Percentiles rank a stretch among this genome's conserved stretches.
Conservation (phyloP, 31 red algal species). For the Porphyra umbilicalis region DNA sequence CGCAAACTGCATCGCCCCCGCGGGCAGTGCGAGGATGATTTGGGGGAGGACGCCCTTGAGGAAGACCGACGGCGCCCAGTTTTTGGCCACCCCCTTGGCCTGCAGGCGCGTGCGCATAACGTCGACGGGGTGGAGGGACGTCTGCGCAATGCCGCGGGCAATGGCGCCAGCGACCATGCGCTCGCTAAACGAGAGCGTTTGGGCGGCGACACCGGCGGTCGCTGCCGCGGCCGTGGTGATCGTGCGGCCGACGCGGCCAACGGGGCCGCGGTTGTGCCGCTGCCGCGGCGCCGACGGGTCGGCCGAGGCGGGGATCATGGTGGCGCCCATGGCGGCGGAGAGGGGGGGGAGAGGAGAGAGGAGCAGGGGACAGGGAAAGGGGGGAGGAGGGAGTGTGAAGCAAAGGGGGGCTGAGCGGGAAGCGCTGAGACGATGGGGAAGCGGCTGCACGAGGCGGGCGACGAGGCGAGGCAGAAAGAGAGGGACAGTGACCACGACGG, state of each 20-base stretch:
- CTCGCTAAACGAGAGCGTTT: conserved; percentile 55
- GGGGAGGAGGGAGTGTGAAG: neutral
- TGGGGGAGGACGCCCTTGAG: conserved; percentile 93
- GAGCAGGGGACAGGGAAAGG: neutral
- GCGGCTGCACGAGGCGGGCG: too few species aligned
- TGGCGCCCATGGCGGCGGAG: neutral
- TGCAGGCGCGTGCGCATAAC: conserved; percentile 91
- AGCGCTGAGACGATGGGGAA: too few species aligned
- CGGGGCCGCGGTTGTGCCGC: neutral
- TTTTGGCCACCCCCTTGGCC: conserved; percentile 43
- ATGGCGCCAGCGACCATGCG: conserved; percentile 78
- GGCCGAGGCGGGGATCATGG: neutral
- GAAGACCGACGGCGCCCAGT: conserved; percentile 70
- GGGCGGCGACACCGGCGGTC: conserved; percentile 12
- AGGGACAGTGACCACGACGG: too few species aligned
- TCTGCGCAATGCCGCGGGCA: conserved; percentile 88
- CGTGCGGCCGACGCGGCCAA: neutral
- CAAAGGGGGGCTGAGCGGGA: too few species aligned
- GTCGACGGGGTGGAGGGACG: conserved; percentile 88
- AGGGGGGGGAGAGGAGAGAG: neutral
- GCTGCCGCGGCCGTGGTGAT: conserved; percentile 19
- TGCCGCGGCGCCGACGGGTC: neutral
- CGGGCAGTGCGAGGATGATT: conserved; percentile 83
- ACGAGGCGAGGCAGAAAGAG: too few species aligned
- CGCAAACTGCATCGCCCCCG: conserved; percentile 93